These are phyloP conservation scores for Leccinum disarticulatum DNA, from an alignment of 768 basidiomycete genomes.

Conservation along the genomic window DNA sequence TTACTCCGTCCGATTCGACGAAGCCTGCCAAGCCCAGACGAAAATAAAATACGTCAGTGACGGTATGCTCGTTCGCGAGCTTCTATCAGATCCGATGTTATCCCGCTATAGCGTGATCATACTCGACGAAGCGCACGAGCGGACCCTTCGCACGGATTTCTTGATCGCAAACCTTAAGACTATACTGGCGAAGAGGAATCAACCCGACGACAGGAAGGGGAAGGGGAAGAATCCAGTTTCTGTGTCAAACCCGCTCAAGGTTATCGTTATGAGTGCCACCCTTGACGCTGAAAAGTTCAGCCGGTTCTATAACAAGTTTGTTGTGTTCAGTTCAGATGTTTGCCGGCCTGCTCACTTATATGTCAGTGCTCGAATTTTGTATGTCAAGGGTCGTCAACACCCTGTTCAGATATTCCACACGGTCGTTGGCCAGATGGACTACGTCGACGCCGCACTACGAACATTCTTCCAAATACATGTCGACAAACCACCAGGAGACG, in stretches of 20 bases:
- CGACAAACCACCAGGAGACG: slow-evolving; percentile 77
- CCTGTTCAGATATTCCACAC: slow-evolving; percentile 86
- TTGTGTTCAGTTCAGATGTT: slow-evolving; percentile 5
- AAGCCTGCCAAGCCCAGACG: slow-evolving; percentile 66
- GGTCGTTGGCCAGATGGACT: slow-evolving; percentile 72
- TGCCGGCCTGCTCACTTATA: slow-evolving; percentile 6
- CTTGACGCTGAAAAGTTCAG: slow-evolving; percentile 95
- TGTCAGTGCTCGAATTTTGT: slow-evolving; percentile 79
- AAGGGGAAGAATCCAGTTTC: slow-evolving; percentile 38
- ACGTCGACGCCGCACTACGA: slow-evolving; percentile 84
- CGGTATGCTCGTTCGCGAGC: slow-evolving; percentile 95
- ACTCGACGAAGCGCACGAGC: slow-evolving; percentile 97
- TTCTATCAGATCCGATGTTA: slow-evolving; percentile 74
- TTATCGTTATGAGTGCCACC: slow-evolving; percentile 97
- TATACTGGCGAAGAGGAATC: slow-evolving; percentile 70
- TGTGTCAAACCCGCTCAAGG: slow-evolving; percentile 69
- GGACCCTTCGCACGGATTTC: slow-evolving; percentile 91
- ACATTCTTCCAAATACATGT: slow-evolving; percentile 94
- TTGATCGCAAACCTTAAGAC: slow-evolving; percentile 87
- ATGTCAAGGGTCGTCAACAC: slow-evolving; percentile 92
- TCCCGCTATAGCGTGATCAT: slow-evolving; percentile 84
- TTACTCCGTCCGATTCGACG: slow-evolving; percentile 96
- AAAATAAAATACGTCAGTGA: slow-evolving; percentile 96
- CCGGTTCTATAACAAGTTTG: slow-evolving; percentile 80
- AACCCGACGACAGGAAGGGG: slow-evolving; percentile 42